Evolutionary conservation across 1,284 basidiomycete species (phyloP).

Genomic region (Pseudomicrostroma phylloplanum): DNA sequence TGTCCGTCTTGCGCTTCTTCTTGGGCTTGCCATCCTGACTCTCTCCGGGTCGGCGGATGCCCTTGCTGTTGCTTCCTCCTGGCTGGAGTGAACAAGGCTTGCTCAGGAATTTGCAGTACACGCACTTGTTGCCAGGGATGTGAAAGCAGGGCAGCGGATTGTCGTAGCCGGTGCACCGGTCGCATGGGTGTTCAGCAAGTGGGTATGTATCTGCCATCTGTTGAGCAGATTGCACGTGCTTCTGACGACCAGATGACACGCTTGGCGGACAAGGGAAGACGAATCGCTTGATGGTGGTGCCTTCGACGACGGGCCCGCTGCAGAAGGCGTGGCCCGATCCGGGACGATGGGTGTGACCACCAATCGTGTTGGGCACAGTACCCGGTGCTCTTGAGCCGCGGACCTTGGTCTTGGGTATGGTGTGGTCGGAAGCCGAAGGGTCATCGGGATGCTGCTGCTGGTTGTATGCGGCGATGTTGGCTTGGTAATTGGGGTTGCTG

Average conservation of each 20-base stretch:
- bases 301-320: background rate
- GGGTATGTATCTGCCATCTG: slow-evolving; percentile 4
- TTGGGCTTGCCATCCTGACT: background rate
- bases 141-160: slow-evolving; percentile 8
- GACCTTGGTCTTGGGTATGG: background rate
- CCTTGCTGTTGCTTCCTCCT: slow-evolving; percentile 5
- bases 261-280: background rate
- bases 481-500: background rate
- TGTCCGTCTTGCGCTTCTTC: background rate
- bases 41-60: background rate
- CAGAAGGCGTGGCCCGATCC: slow-evolving; percentile 7
- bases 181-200: slow-evolving; percentile 1
- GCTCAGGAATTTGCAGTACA: slow-evolving; percentile 8
- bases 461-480: slow-evolving; percentile 4
- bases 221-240: slow-evolving; percentile 5
- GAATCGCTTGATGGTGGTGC: background rate
- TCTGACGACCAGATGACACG: background rate
- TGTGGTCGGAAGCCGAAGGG: background rate
- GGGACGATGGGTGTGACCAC: slow-evolving; percentile 6
- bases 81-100: slow-evolving; percentile 2
- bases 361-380: background rate
- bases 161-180: slow-evolving; percentile 5
- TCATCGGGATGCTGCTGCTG: slow-evolving; percentile 2
- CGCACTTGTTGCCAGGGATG: slow-evolving; percentile 1
- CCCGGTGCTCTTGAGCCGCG: background rate